phyloP scores from a whole-genome alignment of 371 early-diverging fungal genomes.

The Mortierella sp. region DNA sequence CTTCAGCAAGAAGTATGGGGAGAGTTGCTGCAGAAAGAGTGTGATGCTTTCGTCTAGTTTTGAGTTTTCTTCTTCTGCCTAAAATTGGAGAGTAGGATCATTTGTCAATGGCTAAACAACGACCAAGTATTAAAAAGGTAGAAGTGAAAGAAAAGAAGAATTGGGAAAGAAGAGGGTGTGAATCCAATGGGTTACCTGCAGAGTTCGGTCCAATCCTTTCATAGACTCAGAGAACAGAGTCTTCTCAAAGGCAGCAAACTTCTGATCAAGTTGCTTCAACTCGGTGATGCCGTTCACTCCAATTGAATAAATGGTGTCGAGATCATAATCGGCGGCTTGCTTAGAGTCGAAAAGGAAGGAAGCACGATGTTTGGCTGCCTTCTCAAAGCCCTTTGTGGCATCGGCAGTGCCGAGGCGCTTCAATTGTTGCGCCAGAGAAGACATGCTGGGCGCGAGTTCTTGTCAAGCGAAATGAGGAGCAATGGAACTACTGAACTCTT shows the following conservation, averaged over 20 bases:
- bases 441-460: constrained; percentile 21
- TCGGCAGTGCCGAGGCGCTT: constrained; percentile 75
- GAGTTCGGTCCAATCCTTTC: constrained; percentile 83
- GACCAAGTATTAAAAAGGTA: not conserved
- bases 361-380: constrained; percentile 63
- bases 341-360: constrained; percentile 86
- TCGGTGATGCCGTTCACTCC: constrained; percentile 85
- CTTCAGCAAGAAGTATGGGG: constrained; percentile 85
- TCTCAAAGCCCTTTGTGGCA: constrained; percentile 58
- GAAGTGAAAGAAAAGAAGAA: constrained; percentile 1
- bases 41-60: constrained; percentile 81
- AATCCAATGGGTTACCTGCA: constrained; percentile 55
- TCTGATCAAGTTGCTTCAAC: constrained; percentile 71
- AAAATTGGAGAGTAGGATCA: constrained; percentile 12
- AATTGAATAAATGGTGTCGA: constrained; percentile 87
- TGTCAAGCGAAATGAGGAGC: too few species aligned
- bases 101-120: not conserved
- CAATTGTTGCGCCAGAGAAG: constrained; percentile 78
- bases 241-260: constrained; percentile 76
- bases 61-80: constrained; percentile 85
- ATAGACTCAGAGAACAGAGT: constrained; percentile 85
- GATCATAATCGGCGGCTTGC: constrained; percentile 91
- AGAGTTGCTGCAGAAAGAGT: constrained; percentile 77
- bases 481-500: not conserved
- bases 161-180: not conserved